Evolutionary conservation across 2,329 filamentous ascomycete species (phyloP), one percentile per base, ranked within the genome.

Genomic region (Colletotrichum trifolii): DNA sequence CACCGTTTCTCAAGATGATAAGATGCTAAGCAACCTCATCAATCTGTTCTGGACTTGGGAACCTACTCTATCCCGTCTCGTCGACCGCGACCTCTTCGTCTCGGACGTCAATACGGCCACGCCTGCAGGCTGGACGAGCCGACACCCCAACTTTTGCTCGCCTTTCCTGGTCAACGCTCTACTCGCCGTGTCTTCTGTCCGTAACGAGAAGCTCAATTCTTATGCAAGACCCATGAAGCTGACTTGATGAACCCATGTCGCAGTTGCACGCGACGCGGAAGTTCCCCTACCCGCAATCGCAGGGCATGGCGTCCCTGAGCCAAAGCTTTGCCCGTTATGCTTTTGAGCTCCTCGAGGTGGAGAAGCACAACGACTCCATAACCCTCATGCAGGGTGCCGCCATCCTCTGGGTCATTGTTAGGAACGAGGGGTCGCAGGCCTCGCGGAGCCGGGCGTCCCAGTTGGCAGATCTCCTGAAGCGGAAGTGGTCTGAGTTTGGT

Each of bases 1-100:
- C 1, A 46, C 7, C 1, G 56, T 71, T 11, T 60, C 39, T 6
- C 43, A 53, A 7, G 62, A 70, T 34, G 60, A 73, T n/a, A 36
- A 36, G 9, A 7, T 52, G 4, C 34, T 71, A n/a, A 70, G 58
- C 2, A 56, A 69, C 33, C 42, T 71, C 2, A 42, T 73, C 8
- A 62, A 55, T 2, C 34, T 72, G 0, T 73, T 73, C 39, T 73
- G 70, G 69, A 66, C 66, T 4, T 73, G 71, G 72, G 71, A 73
- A 33, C 66, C 58, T 33, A 67, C 63, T 1, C 17, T 72, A 2
- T 55, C 64, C 0, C 53, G 57, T 8, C 36, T 71, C 7, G 46
- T 72, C 8, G 62, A 72, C 48, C 65, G 62, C 6, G 62, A 48
- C 2, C 25, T 70, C 8, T 65, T 72, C 35, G 5, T 68, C 2